These are phyloP conservation scores for Arthrobotrys pseudoclavata DNA, from an alignment of 2,329 filamentous ascomycete species.

Conservation along the genomic window DNA sequence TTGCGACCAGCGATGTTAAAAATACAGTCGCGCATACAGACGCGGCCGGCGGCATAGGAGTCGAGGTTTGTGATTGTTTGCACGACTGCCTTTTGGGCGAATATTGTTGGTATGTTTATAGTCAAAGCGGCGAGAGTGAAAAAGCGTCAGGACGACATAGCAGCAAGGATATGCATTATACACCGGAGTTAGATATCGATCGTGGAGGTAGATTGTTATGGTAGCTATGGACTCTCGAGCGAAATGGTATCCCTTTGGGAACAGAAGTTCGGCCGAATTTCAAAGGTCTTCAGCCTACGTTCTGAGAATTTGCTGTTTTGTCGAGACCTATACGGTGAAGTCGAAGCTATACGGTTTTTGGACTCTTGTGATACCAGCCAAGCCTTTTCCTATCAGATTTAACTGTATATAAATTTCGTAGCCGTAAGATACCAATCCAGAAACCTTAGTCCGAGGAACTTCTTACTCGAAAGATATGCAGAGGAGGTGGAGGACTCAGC, in stretches of 20 bases:
- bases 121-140: constrained; percentile 1
- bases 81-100: constrained; percentile 4
- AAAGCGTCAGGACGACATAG: not conserved
- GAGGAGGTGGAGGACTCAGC: too few species aligned
- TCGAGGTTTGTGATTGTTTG: constrained; percentile 10
- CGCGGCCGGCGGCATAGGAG: constrained; percentile 37
- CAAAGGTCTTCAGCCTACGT: not conserved
- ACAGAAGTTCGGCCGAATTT: not conserved
- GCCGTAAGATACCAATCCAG: too few species aligned
- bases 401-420: too few species aligned
- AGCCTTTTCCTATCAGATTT: too few species aligned
- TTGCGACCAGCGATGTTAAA: constrained; percentile 23
- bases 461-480: too few species aligned
- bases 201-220: too few species aligned
- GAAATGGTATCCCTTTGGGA: too few species aligned
- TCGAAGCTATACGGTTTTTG: not conserved
- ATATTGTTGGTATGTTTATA: not conserved
- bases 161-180: not conserved
- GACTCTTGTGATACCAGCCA: not conserved
- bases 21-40: constrained; percentile 39
- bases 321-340: not conserved
- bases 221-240: too few species aligned
- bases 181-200: not conserved
- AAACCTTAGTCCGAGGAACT: too few species aligned
- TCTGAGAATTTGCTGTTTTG: not conserved